Evolutionary conservation across 169 alveolate genomes (phyloP).

Genomic region (Fabrea salina): DNA sequence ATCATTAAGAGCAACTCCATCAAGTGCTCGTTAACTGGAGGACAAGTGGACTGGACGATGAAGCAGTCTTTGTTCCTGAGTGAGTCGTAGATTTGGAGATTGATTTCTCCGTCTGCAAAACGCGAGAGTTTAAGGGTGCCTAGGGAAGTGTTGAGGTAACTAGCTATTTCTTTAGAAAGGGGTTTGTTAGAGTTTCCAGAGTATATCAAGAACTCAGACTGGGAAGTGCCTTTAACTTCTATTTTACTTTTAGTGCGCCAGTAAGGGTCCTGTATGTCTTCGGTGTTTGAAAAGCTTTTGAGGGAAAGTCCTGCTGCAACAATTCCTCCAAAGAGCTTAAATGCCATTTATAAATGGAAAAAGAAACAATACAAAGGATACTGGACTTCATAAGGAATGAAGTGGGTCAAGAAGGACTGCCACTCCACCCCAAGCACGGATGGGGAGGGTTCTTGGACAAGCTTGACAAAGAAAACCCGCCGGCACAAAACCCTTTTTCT

Average conservation of each 20-base stretch:
- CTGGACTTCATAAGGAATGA: neutral
- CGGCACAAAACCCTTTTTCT: too few species aligned
- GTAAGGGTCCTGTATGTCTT: too few species aligned
- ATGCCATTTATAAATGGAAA: neutral
- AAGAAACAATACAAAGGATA: neutral
- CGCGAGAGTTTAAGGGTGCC: slow-evolving; percentile 73
- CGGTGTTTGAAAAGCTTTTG: too few species aligned
- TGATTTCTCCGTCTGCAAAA: slow-evolving; percentile 95
- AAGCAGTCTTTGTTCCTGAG: slow-evolving; percentile 91
- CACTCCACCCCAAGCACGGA: neutral
- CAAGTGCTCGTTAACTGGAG: slow-evolving; percentile 95
- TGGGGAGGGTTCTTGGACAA: neutral
- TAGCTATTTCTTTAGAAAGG: slow-evolving; percentile 44
- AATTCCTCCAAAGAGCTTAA: too few species aligned
- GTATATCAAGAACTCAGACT: slow-evolving; percentile 25
- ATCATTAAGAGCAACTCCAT: slow-evolving; percentile 93
- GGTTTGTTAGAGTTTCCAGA: slow-evolving; percentile 58
- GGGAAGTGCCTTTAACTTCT: too few species aligned
- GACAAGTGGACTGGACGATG: slow-evolving; percentile 94
- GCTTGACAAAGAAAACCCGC: too few species aligned
- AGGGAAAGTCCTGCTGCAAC: too few species aligned
- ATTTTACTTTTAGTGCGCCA: slow-evolving; percentile 26
- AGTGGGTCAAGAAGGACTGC: neutral
- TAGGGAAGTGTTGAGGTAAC: slow-evolving; percentile 64
- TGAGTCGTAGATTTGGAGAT: slow-evolving; percentile 86